Percentiles rank a stretch among this genome's conserved stretches.
Evolutionary conservation across 1,284 basidiomycete genomes (phyloP).

Genomic region (Inonotus obliquus): DNA sequence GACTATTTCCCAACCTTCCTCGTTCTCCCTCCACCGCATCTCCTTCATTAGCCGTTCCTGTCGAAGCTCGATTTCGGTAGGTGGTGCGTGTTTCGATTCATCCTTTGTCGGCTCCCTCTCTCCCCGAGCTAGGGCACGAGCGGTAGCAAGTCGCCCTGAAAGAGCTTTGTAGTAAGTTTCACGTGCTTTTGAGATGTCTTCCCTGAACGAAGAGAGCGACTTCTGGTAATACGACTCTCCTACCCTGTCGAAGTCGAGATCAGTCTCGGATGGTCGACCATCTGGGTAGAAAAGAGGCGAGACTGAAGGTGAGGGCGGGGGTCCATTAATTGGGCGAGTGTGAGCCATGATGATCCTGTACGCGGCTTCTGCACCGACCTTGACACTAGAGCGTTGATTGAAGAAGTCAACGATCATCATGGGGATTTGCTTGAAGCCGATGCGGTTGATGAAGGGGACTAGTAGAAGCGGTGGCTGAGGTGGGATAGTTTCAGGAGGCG

Average conservation of each 20-base stretch:
- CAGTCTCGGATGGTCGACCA: conserved; percentile 32
- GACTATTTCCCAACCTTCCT: conserved; percentile 76
- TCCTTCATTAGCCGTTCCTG: conserved; percentile 86
- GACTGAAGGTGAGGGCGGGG: conserved; percentile 24
- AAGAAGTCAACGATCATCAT: conserved; percentile 91
- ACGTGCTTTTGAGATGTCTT: conserved; percentile 65
- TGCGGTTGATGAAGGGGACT: conserved; percentile 81
- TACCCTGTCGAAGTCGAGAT: conserved; percentile 72
- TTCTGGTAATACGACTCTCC: conserved; percentile 70
- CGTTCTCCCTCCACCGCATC: conserved; percentile 73
- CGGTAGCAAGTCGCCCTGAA: conserved; percentile 62
- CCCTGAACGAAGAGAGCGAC: conserved; percentile 50
- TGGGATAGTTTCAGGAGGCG: conserved; percentile 60
- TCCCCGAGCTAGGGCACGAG: conserved; percentile 73
- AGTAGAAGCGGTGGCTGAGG: conserved; percentile 81
- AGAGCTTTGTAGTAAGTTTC: conserved; percentile 78
- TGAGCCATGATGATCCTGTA: conserved; percentile 66
- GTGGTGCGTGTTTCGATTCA: conserved; percentile 77
- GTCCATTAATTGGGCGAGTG: conserved; percentile 59
- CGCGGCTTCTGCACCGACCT: conserved; percentile 77
- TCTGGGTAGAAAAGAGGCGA: conserved; percentile 25
- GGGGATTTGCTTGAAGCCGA: conserved; percentile 87
- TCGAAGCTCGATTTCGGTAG: conserved; percentile 82
- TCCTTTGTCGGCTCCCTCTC: conserved; percentile 83
- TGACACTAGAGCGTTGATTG: conserved; percentile 81